Conservation (phyloP, 2,329 filamentous ascomycete species). For the Pseudogymnoascus sp. region DNA sequence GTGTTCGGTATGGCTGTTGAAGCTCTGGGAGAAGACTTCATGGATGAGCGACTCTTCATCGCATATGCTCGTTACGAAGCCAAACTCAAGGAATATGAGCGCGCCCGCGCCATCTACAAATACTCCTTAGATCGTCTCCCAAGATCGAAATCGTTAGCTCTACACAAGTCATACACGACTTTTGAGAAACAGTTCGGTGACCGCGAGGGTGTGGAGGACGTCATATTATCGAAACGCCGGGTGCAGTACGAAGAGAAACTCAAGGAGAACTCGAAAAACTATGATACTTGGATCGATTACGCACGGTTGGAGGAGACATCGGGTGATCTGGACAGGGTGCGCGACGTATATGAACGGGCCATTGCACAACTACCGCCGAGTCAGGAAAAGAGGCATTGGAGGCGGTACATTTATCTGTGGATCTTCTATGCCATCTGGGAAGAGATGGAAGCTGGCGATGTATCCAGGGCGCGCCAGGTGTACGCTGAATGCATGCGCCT, state of each 20-base stretch:
- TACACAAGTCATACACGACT: slow-evolving; percentile 92
- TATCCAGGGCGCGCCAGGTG: slow-evolving; percentile 74
- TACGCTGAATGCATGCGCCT: slow-evolving; percentile 83
- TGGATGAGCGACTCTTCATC: slow-evolving; percentile 93
- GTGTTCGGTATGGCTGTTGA: slow-evolving; percentile 87
- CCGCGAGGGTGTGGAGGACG: slow-evolving; percentile 85
- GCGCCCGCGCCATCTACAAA: slow-evolving; percentile 90
- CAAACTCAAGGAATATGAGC: slow-evolving; percentile 90
- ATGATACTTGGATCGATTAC: slow-evolving; percentile 96
- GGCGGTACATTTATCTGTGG: slow-evolving; percentile 96
- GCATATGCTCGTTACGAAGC: slow-evolving; percentile 93
- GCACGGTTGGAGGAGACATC: slow-evolving; percentile 82
- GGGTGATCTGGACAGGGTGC: slow-evolving; percentile 72
- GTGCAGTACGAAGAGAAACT: slow-evolving; percentile 92
- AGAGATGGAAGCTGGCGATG: slow-evolving; percentile 75
- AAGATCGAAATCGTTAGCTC: slow-evolving; percentile 70
- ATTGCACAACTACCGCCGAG: slow-evolving; percentile 93
- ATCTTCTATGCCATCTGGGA: slow-evolving; percentile 96
- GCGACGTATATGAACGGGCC: slow-evolving; percentile 90
- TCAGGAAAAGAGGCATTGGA: slow-evolving; percentile 95
- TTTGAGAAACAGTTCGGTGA: slow-evolving; percentile 99
- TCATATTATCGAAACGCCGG: slow-evolving; percentile 87
- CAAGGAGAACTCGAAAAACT: slow-evolving; percentile 91
- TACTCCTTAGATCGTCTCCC: slow-evolving; percentile 89
- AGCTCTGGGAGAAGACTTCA: slow-evolving; percentile 84